Evolutionary conservation across 768 basidiomycete species (phyloP).

Genomic region (Artomyces pyxidatus): DNA sequence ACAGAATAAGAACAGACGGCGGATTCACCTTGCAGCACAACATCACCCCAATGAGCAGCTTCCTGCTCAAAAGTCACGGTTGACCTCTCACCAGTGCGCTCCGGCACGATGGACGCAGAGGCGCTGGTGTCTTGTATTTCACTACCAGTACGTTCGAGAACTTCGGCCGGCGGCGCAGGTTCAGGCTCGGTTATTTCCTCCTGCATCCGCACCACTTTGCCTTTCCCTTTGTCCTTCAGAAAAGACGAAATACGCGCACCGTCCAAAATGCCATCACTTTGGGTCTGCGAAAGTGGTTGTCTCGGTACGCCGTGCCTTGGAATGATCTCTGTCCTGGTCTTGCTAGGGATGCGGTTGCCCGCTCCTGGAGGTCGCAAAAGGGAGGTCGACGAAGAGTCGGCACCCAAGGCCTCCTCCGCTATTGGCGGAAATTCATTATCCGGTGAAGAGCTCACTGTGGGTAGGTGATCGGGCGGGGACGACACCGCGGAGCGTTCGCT

Average conservation of each 20-base stretch:
- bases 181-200: slow-evolving; percentile 21
- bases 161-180: slow-evolving; percentile 52
- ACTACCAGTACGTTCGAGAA: slow-evolving; percentile 52
- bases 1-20: slow-evolving; percentile 1
- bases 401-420: too few relatives aligned
- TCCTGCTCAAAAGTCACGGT: slow-evolving; percentile 1
- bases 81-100: slow-evolving; percentile 7
- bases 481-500: slow-evolving; percentile 7
- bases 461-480: too few relatives aligned
- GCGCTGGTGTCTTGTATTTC: slow-evolving; percentile 58
- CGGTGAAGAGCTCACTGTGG: too few relatives aligned
- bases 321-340: background rate
- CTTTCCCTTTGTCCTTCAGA: slow-evolving; percentile 6
- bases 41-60: slow-evolving; percentile 35
- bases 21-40: slow-evolving; percentile 66
- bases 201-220: slow-evolving; percentile 21
- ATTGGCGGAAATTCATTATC: too few relatives aligned
- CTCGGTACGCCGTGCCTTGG: background rate
- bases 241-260: slow-evolving; percentile 8
- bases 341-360: too few relatives aligned
- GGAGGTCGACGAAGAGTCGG: too few relatives aligned
- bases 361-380: too few relatives aligned
- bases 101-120: slow-evolving; percentile 37
- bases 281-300: background rate
- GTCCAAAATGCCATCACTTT: background rate